Conservation (phyloP, 352 stramenopile genomes). For the Phytophthora fragariae region DNA sequence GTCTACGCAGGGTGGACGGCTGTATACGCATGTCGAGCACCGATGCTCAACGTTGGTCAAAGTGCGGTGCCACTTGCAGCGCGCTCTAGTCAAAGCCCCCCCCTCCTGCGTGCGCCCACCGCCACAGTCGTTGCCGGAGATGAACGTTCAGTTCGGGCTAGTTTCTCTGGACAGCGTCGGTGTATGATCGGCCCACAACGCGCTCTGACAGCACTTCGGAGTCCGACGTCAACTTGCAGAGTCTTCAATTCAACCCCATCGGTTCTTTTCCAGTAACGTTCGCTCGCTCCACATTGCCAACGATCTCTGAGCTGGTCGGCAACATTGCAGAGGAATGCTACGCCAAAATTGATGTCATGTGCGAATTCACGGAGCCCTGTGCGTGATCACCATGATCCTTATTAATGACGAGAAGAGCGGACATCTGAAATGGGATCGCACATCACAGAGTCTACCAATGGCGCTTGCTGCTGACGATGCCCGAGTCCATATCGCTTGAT, state of each 20-base stretch:
- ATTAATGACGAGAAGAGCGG: constrained; percentile 71
- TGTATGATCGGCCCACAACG: too few relatives aligned
- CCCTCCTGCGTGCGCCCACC: not conserved
- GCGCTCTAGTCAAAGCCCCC: constrained; percentile 5
- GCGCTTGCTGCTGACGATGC: constrained; percentile 32
- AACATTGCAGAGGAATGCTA: constrained; percentile 88
- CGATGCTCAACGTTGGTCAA: not conserved
- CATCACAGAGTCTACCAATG: constrained; percentile 87
- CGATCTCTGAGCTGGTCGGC: constrained; percentile 95
- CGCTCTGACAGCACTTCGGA: too few relatives aligned
- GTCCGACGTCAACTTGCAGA: too few relatives aligned
- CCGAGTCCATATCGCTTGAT: constrained; percentile 94
- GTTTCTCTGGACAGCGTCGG: too few relatives aligned
- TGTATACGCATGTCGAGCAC: not conserved
- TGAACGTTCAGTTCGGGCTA: too few relatives aligned
- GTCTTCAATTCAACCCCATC: too few relatives aligned
- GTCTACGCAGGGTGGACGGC: too few relatives aligned
- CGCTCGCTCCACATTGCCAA: constrained; percentile 86
- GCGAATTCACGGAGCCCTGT: constrained; percentile 90
- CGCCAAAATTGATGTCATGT: constrained; percentile 89
- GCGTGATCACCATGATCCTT: constrained; percentile 83
- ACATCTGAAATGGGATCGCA: constrained; percentile 75
- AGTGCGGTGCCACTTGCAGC: constrained; percentile 1
- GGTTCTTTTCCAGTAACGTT: constrained; percentile 7
- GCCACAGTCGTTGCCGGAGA: not conserved